Conservation (phyloP, 2,329 filamentous ascomycete genomes). For the Rutstroemia sp. region DNA sequence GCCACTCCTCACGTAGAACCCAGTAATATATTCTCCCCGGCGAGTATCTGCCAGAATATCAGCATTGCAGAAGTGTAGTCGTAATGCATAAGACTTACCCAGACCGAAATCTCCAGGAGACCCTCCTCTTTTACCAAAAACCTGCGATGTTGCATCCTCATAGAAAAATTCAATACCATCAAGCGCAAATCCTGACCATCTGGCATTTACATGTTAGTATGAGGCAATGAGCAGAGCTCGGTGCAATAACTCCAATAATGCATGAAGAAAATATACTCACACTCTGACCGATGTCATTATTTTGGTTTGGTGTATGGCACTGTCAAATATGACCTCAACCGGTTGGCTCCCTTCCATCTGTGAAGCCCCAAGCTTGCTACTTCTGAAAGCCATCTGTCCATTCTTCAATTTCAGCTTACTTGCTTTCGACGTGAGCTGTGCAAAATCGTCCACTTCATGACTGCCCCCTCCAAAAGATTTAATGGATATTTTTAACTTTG, state of each 20-base stretch:
- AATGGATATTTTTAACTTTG: constrained; percentile 61
- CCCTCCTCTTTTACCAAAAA: constrained; percentile 78
- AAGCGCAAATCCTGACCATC: constrained; percentile 50
- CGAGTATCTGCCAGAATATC: constrained; percentile 55
- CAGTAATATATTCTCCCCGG: constrained; percentile 77
- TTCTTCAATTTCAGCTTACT: constrained; percentile 69
- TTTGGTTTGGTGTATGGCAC: constrained; percentile 54
- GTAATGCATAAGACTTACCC: constrained; percentile 42
- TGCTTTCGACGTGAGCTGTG: constrained; percentile 59
- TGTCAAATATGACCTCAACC: constrained; percentile 68
- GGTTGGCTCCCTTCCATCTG: constrained; percentile 62
- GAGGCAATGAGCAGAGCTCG: not conserved
- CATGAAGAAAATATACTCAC: constrained; percentile 41
- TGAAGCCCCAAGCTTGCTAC: constrained; percentile 66
- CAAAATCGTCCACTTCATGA: constrained; percentile 71
- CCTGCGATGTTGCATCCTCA: constrained; percentile 74
- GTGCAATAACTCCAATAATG: not conserved
- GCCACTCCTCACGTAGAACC: constrained; percentile 76
- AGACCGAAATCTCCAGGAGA: constrained; percentile 67
- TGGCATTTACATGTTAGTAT: not conserved
- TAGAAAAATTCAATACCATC: constrained; percentile 91
- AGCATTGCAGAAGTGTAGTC: not conserved
- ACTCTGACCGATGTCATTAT: constrained; percentile 68
- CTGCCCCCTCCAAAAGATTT: constrained; percentile 70
- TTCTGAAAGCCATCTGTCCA: constrained; percentile 66